Percentiles rank a stretch among this genome's conserved stretches.
phyloP scores from a whole-genome alignment of 805 yeast species.

The Lipomyces spencermartinsiae region DNA sequence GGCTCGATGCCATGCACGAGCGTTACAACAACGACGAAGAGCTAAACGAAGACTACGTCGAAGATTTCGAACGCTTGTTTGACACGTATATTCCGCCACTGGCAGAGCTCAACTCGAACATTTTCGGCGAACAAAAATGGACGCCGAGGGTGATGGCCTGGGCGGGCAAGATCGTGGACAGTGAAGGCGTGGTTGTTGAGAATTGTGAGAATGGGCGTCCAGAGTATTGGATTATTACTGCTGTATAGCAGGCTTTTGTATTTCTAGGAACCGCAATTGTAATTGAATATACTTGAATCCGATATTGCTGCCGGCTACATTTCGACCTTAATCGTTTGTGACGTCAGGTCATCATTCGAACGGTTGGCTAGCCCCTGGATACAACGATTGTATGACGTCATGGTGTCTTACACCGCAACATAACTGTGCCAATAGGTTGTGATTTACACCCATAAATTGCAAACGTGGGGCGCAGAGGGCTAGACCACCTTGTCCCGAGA shows the following conservation, averaged over 20 bases:
- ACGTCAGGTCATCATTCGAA: too few relatives aligned
- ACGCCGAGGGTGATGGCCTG: constrained; percentile 25
- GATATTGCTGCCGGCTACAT: too few relatives aligned
- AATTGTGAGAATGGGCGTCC: constrained; percentile 4
- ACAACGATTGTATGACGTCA: too few relatives aligned
- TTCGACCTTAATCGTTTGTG: too few relatives aligned
- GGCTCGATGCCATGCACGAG: constrained; percentile 17
- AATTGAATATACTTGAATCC: too few relatives aligned
- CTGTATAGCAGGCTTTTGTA: too few relatives aligned
- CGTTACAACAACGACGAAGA: constrained; percentile 18
- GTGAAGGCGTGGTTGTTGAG: constrained; percentile 21
- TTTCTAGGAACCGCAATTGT: too few relatives aligned
- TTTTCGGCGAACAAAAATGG: constrained; percentile 22
- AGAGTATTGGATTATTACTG: constrained; percentile 21
- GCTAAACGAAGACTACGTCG: constrained; percentile 17
- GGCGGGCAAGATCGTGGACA: constrained; percentile 30
- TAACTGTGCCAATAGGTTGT: too few relatives aligned
- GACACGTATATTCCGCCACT: constrained; percentile 18
- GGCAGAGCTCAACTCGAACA: constrained; percentile 7
- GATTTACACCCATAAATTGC: neutral
- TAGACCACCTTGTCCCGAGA: neutral
- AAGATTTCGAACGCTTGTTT: constrained; percentile 22
- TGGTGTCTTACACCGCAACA: too few relatives aligned
- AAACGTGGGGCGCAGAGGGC: neutral
- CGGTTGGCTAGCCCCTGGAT: too few relatives aligned